Conservation (phyloP, 2,329 filamentous ascomycete genomes). For the Penicillium sp. region DNA sequence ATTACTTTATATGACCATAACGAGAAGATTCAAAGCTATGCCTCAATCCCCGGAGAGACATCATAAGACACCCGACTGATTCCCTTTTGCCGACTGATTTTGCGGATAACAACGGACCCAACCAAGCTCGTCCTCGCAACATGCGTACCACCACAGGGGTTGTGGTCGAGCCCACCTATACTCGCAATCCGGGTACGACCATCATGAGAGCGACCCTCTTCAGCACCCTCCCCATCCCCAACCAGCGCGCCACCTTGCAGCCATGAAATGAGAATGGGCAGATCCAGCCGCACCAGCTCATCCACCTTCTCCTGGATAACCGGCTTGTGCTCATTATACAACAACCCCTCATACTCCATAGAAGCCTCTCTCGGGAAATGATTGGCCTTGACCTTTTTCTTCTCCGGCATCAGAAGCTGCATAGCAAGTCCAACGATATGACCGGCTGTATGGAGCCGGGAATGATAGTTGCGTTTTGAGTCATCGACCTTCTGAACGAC, state of each 20-base stretch:
- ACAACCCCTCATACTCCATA: constrained; percentile 28
- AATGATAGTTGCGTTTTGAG: constrained; percentile 27
- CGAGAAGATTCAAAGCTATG: background rate
- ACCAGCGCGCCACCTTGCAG: constrained; percentile 17
- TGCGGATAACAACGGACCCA: constrained; percentile 25
- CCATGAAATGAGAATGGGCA: constrained; percentile 25
- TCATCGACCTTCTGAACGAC: constrained; percentile 24
- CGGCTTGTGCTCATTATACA: constrained; percentile 29
- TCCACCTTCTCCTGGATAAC: constrained; percentile 28
- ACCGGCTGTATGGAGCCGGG: constrained; percentile 30
- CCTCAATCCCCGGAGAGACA: constrained; percentile 10
- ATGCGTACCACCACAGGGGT: constrained; percentile 32
- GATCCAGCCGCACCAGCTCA: constrained; percentile 20
- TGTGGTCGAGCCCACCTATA: constrained; percentile 28
- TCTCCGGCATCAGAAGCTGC: constrained; percentile 21
- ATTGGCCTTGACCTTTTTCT: constrained; percentile 30
- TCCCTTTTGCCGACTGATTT: constrained; percentile 29
- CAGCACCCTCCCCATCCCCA: constrained; percentile 14
- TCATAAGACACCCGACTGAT: constrained; percentile 30
- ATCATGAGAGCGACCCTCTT: constrained; percentile 1
- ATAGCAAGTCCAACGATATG: constrained; percentile 29
- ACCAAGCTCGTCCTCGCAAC: constrained; percentile 21
- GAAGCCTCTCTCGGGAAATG: constrained; percentile 27
- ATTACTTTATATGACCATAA: background rate
- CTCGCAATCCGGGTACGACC: constrained; percentile 23